Evolutionary conservation across 495 filamentous ascomycete species (phyloP).

Genomic region (Mytilinidion resinicola): DNA sequence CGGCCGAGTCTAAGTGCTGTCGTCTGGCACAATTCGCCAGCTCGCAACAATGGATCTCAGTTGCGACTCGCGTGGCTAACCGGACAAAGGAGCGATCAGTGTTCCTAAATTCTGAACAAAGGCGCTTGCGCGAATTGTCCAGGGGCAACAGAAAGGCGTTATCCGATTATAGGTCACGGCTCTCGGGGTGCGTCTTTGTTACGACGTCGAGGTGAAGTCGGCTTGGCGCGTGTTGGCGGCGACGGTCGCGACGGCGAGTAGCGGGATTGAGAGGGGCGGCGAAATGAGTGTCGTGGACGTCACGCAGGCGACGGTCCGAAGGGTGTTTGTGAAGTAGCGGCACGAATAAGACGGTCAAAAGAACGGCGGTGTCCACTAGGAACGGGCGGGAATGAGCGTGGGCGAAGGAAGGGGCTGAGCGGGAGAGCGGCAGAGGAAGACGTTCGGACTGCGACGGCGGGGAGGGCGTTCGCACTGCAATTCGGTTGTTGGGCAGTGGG

Average conservation of each 20-base stretch:
- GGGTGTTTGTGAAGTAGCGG: neutral
- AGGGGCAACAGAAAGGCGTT: too few relatives aligned
- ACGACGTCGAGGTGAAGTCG: neutral
- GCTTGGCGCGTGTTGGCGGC: neutral
- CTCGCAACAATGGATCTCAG: conserved; percentile 10
- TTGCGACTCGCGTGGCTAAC: neutral
- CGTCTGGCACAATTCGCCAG: neutral
- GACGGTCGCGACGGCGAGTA: neutral
- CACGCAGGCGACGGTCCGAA: conserved; percentile 1
- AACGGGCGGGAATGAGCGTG: conserved; percentile 21
- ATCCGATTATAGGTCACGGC: too few relatives aligned
- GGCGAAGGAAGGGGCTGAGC: conserved; percentile 2
- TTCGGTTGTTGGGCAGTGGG: conserved; percentile 4
- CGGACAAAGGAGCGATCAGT: too few relatives aligned
- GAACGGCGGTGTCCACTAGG: conserved; percentile 16
- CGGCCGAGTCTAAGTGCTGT: neutral
- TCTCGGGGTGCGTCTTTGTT: neutral
- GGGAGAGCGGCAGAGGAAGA: neutral
- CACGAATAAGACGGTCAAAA: conserved; percentile 13
- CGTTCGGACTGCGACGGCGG: conserved; percentile 19
- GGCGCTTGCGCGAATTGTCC: too few relatives aligned
- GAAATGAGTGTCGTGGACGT: conserved; percentile 15
- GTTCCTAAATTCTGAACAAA: too few relatives aligned
- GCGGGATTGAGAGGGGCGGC: conserved; percentile 3
- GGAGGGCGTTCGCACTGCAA: conserved; percentile 12